Evolutionary conservation across 2,329 filamentous ascomycete species (phyloP).

Genomic region (Clarireedia homoeocarpa): DNA sequence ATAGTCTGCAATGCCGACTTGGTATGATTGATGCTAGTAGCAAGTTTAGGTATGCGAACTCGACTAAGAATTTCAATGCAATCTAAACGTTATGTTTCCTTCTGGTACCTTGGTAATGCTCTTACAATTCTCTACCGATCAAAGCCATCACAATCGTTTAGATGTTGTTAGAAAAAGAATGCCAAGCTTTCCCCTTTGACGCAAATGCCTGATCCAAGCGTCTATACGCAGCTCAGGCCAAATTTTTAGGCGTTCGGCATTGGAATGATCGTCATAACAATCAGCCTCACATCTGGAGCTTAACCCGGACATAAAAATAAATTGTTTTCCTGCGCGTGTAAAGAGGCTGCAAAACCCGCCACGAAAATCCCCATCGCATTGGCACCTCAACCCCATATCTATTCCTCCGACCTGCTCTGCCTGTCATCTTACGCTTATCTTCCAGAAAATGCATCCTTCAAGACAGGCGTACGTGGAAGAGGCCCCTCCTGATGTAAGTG

Average conservation of each 20-base stretch:
- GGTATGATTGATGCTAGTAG: no score
- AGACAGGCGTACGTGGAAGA: constrained; percentile 94
- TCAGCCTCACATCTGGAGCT: not conserved
- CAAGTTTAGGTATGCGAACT: no score
- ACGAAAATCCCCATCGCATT: not conserved
- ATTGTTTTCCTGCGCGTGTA: not conserved
- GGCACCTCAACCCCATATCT: no score
- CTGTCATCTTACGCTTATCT: no score
- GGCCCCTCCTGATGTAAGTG: constrained; percentile 57
- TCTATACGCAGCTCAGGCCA: not conserved
- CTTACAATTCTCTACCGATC: no score
- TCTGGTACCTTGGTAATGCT: no score
- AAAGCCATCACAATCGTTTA: no score
- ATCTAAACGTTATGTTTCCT: no score
- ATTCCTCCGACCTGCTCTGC: no score
- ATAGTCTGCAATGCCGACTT: no score
- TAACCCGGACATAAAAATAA: not conserved
- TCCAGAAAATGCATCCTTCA: constrained; percentile 65
- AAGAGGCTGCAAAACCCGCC: not conserved
- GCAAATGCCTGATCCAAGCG: not conserved
- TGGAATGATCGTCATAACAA: not conserved
- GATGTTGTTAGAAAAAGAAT: no score
- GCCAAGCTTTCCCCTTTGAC: not conserved
- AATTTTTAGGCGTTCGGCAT: not conserved
- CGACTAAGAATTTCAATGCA: no score